Percentiles rank a stretch among this genome's conserved stretches.
Evolutionary conservation across 768 basidiomycete genomes (phyloP).

Genomic region (Dacryopinax primogenitus): DNA sequence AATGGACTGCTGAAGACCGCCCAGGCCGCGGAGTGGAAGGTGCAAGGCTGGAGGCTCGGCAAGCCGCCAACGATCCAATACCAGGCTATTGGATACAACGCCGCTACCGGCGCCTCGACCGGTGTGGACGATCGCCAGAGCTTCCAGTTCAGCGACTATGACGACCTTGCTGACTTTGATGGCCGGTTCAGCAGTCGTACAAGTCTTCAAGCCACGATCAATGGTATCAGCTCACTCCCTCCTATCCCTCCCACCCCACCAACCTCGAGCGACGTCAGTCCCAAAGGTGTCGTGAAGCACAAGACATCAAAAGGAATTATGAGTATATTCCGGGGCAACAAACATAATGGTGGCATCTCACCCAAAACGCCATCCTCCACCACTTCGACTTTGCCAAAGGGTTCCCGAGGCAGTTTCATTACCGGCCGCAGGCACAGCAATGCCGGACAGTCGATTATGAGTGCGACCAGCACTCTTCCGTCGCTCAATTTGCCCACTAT

Average conservation of each 20-base stretch:
- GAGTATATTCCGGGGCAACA: not conserved
- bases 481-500: not conserved
- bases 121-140: not conserved
- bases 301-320: not conserved
- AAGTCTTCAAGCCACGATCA: not conserved
- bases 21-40: slow-evolving; percentile 92
- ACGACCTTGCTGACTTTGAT: slow-evolving; percentile 75
- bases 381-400: not conserved
- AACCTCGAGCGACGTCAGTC: not conserved
- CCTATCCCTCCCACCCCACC: slow-evolving; percentile 1
- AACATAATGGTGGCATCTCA: not conserved
- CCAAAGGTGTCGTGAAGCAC: slow-evolving; percentile 7
- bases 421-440: not conserved
- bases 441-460: slow-evolving; percentile 3
- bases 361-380: not conserved
- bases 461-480: not conserved
- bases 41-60: slow-evolving; percentile 95
- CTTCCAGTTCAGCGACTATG: slow-evolving; percentile 44
- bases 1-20: slow-evolving; percentile 86
- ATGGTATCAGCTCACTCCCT: not conserved
- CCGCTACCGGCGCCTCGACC: slow-evolving; percentile 18
- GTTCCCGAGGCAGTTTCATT: not conserved
- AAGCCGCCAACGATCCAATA: slow-evolving; percentile 79
- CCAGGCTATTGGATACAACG: slow-evolving; percentile 74
- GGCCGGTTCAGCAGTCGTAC: slow-evolving; percentile 60